Conservation (phyloP, 768 basidiomycete species). For the Arthromyces matolae region DNA sequence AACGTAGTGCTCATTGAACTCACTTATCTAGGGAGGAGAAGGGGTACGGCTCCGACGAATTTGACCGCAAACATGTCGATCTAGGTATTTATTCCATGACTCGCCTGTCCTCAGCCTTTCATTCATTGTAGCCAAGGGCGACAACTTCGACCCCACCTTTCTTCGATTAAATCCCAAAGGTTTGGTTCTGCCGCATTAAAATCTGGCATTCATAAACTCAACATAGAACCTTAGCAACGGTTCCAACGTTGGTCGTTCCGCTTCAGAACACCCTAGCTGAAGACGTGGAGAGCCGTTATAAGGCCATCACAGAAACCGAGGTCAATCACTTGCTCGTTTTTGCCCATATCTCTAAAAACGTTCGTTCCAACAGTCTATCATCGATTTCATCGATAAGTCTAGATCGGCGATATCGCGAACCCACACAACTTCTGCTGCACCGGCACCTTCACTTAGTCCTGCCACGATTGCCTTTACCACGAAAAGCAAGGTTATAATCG, state of each 20-base stretch:
- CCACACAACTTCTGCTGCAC: conserved; percentile 65
- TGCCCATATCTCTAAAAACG: neutral
- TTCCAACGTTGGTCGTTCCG: conserved; percentile 86
- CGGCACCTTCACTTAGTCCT: conserved; percentile 73
- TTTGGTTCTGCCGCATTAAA: conserved; percentile 31
- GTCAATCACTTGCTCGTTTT: conserved; percentile 30
- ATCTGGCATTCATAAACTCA: neutral
- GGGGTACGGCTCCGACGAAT: conserved; percentile 76
- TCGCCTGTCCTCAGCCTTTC: neutral
- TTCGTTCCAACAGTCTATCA: conserved; percentile 50
- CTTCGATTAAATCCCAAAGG: conserved; percentile 76
- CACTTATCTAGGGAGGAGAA: conserved; percentile 60
- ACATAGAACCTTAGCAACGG: conserved; percentile 47
- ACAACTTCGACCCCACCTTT: conserved; percentile 74
- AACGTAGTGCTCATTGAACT: conserved; percentile 2
- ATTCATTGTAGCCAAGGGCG: conserved; percentile 56
- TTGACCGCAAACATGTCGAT: conserved; percentile 67
- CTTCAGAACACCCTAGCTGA: conserved; percentile 64
- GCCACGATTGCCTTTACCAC: conserved; percentile 72
- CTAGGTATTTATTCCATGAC: conserved; percentile 34
- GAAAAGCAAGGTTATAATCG: conserved; percentile 49
- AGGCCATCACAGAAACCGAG: conserved; percentile 72
- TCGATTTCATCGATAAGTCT: conserved; percentile 81
- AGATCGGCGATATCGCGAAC: conserved; percentile 66
- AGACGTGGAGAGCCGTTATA: conserved; percentile 76